phyloP scores from a whole-genome alignment of 2,329 filamentous ascomycete genomes.

The Trichophyton simii region DNA sequence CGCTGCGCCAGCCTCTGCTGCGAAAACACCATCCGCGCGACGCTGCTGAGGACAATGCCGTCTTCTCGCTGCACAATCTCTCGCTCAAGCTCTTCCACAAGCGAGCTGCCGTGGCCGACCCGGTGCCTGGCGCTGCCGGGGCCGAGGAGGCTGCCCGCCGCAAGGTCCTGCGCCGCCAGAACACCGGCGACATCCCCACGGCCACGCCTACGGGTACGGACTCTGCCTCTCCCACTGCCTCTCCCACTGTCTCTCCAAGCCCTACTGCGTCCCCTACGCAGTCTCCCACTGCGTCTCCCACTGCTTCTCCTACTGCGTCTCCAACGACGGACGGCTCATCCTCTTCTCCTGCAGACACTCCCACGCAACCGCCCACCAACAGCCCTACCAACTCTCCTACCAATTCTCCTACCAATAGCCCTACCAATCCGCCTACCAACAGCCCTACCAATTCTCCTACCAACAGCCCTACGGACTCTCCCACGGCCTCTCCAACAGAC shows the following conservation, averaged over 20 bases:
- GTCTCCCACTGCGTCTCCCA: slow-evolving; percentile 5
- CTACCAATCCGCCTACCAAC: neutral
- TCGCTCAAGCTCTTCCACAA: slow-evolving; percentile 8
- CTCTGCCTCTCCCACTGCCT: neutral
- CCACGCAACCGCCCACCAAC: neutral
- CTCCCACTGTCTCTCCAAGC: neutral
- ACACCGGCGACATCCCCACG: slow-evolving; percentile 8
- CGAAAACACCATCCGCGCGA: slow-evolving; percentile 3
- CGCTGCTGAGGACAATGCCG: slow-evolving; percentile 4
- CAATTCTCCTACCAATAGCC: neutral
- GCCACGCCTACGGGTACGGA: slow-evolving; percentile 4
- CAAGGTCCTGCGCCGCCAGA: slow-evolving; percentile 10
- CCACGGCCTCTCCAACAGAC: neutral
- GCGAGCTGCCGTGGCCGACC: slow-evolving; percentile 4
- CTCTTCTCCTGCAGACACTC: neutral
- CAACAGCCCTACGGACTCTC: neutral
- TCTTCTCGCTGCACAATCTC: slow-evolving; percentile 5
- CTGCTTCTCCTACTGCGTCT: neutral
- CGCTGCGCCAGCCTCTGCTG: slow-evolving; percentile 4
- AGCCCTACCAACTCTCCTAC: neutral
- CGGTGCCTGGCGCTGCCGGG: slow-evolving; percentile 1
- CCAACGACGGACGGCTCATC: neutral
- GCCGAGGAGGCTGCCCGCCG: slow-evolving; percentile 7
- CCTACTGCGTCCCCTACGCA: slow-evolving; percentile 5
- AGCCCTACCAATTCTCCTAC: neutral